These are phyloP conservation scores for Nannizzia gypsea DNA, from an alignment of 2,329 filamentous ascomycete species.

Conservation along the genomic window DNA sequence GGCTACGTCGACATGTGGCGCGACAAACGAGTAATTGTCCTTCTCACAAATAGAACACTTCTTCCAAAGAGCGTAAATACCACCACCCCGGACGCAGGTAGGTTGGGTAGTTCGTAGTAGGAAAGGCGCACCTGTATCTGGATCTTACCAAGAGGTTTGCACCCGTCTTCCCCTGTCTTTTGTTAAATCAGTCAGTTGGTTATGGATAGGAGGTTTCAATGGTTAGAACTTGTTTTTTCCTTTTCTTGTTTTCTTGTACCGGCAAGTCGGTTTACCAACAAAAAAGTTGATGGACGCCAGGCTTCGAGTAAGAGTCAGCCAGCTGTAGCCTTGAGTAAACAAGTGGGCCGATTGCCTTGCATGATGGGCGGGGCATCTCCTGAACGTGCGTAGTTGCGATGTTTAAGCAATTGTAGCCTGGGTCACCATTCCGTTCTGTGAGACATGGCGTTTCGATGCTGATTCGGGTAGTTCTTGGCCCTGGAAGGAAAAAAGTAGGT, in stretches of 20 bases:
- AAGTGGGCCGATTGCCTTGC: not conserved
- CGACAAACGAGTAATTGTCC: not conserved
- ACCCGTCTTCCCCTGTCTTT: not conserved
- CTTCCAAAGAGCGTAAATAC: not conserved
- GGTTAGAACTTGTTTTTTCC: conserved; percentile 1
- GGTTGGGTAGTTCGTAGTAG: not conserved
- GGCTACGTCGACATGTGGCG: not conserved
- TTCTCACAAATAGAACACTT: not conserved
- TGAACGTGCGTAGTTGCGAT: not conserved
- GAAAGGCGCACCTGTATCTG: not conserved
- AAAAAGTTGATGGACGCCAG: not conserved
- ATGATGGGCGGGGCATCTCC: not conserved
- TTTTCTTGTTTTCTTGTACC: not conserved
- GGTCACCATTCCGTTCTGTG: conserved; percentile 14
- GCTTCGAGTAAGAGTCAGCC: not conserved
- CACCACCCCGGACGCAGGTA: not conserved
- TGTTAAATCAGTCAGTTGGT: conserved; percentile 2
- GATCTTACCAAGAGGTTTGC: not conserved
- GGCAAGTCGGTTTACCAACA: not conserved
- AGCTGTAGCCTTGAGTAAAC: not conserved
- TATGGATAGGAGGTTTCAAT: not conserved
- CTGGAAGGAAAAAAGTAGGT: conserved; percentile 7
- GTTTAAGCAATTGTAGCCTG: conserved; percentile 10
- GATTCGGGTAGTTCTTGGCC: conserved; percentile 9
- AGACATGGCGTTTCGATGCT: conserved; percentile 14